Evolutionary conservation across 352 stramenopile species (phyloP).

Genomic region (Phytophthora ramorum): DNA sequence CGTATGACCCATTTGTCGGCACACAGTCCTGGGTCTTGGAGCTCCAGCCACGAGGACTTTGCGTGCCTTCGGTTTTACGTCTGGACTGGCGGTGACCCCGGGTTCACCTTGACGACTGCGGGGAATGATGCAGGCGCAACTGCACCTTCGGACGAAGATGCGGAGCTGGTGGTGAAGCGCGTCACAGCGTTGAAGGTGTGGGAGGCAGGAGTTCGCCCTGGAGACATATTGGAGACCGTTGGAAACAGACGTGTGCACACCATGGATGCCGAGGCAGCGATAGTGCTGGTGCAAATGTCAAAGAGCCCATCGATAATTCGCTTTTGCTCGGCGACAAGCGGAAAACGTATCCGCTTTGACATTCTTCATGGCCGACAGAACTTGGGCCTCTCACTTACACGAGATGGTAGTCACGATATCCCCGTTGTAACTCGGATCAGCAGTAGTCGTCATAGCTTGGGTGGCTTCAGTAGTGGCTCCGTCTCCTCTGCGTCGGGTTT

Average conservation of each 20-base stretch:
- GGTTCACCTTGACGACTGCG: conserved; percentile 40
- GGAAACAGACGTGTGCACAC: conserved; percentile 38
- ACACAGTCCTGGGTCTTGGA: conserved; percentile 24
- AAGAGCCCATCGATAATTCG: conserved; percentile 48
- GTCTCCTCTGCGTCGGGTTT: conserved; percentile 15
- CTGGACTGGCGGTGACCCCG: conserved; percentile 38
- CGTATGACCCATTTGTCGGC: background rate
- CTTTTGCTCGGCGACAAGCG: conserved; percentile 39
- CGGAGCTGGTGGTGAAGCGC: conserved; percentile 35
- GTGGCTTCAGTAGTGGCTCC: conserved; percentile 2
- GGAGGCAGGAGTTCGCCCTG: conserved; percentile 54
- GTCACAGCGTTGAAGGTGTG: conserved; percentile 48
- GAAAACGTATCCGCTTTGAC: conserved; percentile 43
- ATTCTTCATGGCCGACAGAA: conserved; percentile 45
- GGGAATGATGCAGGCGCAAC: conserved; percentile 2
- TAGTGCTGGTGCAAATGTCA: conserved; percentile 39
- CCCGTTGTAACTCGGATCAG: conserved; percentile 55
- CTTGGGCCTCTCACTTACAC: conserved; percentile 54
- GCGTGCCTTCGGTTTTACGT: conserved; percentile 58
- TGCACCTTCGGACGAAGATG: conserved; percentile 30
- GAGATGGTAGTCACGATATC: conserved; percentile 50
- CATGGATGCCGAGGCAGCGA: conserved; percentile 44
- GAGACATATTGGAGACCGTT: conserved; percentile 65
- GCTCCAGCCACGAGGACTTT: conserved; percentile 40
- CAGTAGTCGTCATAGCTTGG: background rate